Evolutionary conservation across 2,329 filamentous ascomycete species (phyloP).

Genomic region (Cercospora zeae-maydis): DNA sequence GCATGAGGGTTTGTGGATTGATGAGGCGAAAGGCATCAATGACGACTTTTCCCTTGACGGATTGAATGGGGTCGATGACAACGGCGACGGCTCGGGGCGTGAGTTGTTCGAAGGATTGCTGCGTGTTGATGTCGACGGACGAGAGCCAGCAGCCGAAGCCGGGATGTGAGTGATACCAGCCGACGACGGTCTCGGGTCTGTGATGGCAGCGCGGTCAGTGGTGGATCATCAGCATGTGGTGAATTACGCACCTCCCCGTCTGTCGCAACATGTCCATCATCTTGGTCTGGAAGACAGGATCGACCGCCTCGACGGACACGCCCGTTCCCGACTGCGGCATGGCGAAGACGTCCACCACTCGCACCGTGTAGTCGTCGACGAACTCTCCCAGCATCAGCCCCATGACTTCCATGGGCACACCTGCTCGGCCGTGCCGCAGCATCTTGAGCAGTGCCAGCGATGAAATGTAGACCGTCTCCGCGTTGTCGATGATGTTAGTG

Average conservation of each 20-base stretch:
- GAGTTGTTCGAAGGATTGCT: constrained; percentile 99
- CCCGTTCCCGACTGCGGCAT: constrained; percentile 99
- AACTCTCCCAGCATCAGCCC: constrained; percentile 98
- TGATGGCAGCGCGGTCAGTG: constrained; percentile 4
- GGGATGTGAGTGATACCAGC: constrained; percentile 99
- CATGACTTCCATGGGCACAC: constrained; percentile 99
- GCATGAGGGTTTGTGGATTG: constrained; percentile 95
- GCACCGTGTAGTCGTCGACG: constrained; percentile 97
- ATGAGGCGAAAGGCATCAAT: constrained; percentile 99
- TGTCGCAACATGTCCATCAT: constrained; percentile 99
- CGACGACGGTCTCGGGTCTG: constrained; percentile 93
- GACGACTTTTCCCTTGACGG: constrained; percentile 98
- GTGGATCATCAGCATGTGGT: neutral
- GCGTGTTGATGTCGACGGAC: constrained; percentile 98
- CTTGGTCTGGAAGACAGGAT: constrained; percentile 98
- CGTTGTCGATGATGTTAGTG: constrained; percentile 95
- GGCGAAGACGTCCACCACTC: constrained; percentile 96
- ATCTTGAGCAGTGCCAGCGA: constrained; percentile 97
- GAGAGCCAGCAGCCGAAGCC: constrained; percentile 99
- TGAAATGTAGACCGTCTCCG: constrained; percentile 98
- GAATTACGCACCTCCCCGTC: constrained; percentile 72
- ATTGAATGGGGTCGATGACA: constrained; percentile 97
- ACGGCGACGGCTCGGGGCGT: constrained; percentile 95
- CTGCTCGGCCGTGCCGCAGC: constrained; percentile 93
- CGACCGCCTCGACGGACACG: constrained; percentile 96